Base-by-base conservation (phyloP, 192 early-diverging fungal genomes). In the Helicostylum pulchrum region DNA sequence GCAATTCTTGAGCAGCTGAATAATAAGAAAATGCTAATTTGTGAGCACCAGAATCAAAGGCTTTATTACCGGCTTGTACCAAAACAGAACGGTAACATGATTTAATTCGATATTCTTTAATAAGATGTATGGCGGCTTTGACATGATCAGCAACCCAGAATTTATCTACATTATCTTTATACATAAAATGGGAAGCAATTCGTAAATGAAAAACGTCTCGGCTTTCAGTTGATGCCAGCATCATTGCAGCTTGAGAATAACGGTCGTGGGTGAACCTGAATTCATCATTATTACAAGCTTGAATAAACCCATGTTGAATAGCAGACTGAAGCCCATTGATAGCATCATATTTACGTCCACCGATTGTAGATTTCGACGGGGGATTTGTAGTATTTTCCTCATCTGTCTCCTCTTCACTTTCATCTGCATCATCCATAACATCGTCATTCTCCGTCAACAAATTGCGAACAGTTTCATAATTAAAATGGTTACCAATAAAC, bases 61-160 rank as follows among this genome's bases (percentile, higher is more conserved):
- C 72, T 2, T 65, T 55, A 34, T 74, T 56, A 20, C 66, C 66
- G 0, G 72, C 72, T 19, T 55, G 17, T 17, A 63, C 20, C 10
- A 68, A 17, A n/a, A 67, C 44, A 0, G 42, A 34, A 32, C 72
- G 53, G 51, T 74, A 60, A 26, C 46, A 52, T 12, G 47, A n/a
- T 34, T 74, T 74, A 8, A 44, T 54, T 30, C 65, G 30, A 23
- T 48, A 53, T 47, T 65, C 34, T 19, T 59, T 56, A 19, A 71
- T 65, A 0, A 71, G 53, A 9, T 47, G 53, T 20, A 74, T 47
- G 0, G 72, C 66, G n/a, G 55, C 60, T 20, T 62, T 47, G 6
- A 74, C 20, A 61, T 74, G 72, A 42, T 74, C 66, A 2, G 72
- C 72, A 11, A 67, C 63, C 72, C 66, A 74, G 36, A 74, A 74